Base-by-base conservation (phyloP, 2,329 filamentous ascomycete species). In the Diaporthe helianthi region DNA sequence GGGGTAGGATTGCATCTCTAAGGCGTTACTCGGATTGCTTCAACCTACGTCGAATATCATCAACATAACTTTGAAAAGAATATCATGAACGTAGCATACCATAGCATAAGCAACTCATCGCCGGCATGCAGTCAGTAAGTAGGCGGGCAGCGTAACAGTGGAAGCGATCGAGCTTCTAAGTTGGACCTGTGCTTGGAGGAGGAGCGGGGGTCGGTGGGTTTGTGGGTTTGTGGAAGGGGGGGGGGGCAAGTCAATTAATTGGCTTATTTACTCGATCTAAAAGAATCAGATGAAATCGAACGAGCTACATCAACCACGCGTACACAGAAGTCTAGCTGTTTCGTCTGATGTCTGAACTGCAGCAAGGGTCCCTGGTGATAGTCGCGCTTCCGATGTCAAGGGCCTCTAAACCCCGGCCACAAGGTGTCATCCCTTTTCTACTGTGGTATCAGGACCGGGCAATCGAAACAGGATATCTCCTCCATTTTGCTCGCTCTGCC, bases 291-390 rank as follows among this genome's bases (percentile, higher is more conserved):
- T 64, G 55, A 68, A 68, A 68, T 65, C 55, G 55, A 65, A 65
- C 33, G 38, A 65, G 38, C 67, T 64, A 52, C 49, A 49, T 60
- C 36, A 65, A 63, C 38, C 67, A 65, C 26, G 31, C 24, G 41
- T 22, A n/a, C n/a, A n/a, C n/a, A n/a, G n/a, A n/a, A n/a, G n/a
- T n/a, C n/a, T n/a, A 55, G 24, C 24, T 68, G 67, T 68, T 65
- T 68, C 58, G 67, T 65, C 67, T 68, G 67, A 68, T 54, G 58
- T 68, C 60, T 68, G 47, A 65, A 24, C 52, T 53, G 58, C 47
- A 65, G 49, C 38, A 68, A 49, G 67, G 58, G 55, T 51, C 29
- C 66, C 38, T 54, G 55, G n/a, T 44, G 55, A 61, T 41, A 33
- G 41, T 47, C 55, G 55, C 26, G 26, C 55, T 29, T 47, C 55